Percentiles rank a stretch among this genome's conserved stretches.
phyloP scores from a whole-genome alignment of 805 yeast genomes.

The Nakazawaea wyomingensis region DNA sequence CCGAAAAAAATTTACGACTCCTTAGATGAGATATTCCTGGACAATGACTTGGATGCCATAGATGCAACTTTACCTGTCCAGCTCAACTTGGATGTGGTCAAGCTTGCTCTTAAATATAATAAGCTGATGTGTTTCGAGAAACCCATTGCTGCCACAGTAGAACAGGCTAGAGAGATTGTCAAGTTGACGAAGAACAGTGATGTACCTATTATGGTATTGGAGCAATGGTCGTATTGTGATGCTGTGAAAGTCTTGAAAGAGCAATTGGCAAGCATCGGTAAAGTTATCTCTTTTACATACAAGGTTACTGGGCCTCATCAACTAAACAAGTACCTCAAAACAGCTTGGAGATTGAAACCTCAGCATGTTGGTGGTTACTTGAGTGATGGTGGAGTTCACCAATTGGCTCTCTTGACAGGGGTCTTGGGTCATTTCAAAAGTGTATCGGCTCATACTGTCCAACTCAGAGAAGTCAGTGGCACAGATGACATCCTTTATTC shows the following conservation, averaged over 20 bases:
- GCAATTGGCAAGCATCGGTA: constrained; percentile 68
- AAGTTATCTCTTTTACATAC: constrained; percentile 63
- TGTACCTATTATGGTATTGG: constrained; percentile 54
- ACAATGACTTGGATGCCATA: constrained; percentile 64
- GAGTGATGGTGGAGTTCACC: constrained; percentile 96
- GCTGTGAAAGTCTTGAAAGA: constrained; percentile 51
- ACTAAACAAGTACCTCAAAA: constrained; percentile 55
- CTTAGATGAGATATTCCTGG: constrained; percentile 60
- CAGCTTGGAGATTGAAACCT: constrained; percentile 86
- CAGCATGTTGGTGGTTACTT: constrained; percentile 90
- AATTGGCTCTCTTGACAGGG: constrained; percentile 78
- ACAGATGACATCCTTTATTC: constrained; percentile 77
- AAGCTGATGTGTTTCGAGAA: constrained; percentile 85
- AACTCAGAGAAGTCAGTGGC: constrained; percentile 73
- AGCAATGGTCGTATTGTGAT: constrained; percentile 77
- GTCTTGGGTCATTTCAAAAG: constrained; percentile 70
- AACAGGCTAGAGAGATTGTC: constrained; percentile 78
- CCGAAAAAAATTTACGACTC: constrained; percentile 48
- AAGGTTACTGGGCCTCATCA: constrained; percentile 66
- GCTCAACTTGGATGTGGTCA: constrained; percentile 61
- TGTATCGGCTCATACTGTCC: constrained; percentile 73
- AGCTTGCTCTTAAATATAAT: constrained; percentile 62
- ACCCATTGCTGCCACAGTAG: constrained; percentile 84
- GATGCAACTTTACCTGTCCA: constrained; percentile 90
- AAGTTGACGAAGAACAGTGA: constrained; percentile 47